Evolutionary conservation across 345 rosid genomes (phyloP), one percentile per base, ranked within the genome.

Genomic region (Conringia planisiliqua): DNA sequence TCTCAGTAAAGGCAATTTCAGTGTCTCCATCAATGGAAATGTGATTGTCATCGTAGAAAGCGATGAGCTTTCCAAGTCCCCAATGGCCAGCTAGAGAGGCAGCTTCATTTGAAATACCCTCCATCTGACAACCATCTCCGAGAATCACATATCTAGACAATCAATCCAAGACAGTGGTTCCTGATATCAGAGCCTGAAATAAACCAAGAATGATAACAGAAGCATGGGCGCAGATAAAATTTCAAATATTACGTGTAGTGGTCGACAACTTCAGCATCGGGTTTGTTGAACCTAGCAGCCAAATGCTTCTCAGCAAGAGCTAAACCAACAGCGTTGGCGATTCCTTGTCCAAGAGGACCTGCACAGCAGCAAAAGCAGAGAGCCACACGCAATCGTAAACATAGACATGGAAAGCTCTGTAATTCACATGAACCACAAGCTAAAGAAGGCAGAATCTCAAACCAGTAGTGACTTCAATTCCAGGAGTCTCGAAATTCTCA

Each of bases 51-150:
- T 96, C 99, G 13, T 96, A 96, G 68, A 96, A 90, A 69, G 99
- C 99, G 59, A 96, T 92, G 70, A 96, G 87, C 84, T 96, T 92
- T 38, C 99, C 99, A 36, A 96, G 97, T 44, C 99, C 99, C 99
- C 95, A 96, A 35, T 96, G 99, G 6, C 89, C 97, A 42, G 98
- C 99, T 42, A 96, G 88, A 48, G 99, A 96, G 69, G 89, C 86
- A 78, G 82, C 98, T 83, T 96, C 99, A 48, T 92, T 92, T 48
- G 97, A 67, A 70, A 96, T 87, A 35, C 99, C 99, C 68, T 96
- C 99, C 99, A 96, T 96, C 39, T 96, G 94, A 73, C 99, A 96
- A 18, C 99, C 99, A 81, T 96, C 99, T 75, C 99, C 99, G 42
- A 96, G 69, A 10, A 96, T 85, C 3, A 0, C 70, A 80, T 96